Base-by-base conservation (phyloP, 495 filamentous ascomycete genomes). In the Margaritispora aquatica region DNA sequence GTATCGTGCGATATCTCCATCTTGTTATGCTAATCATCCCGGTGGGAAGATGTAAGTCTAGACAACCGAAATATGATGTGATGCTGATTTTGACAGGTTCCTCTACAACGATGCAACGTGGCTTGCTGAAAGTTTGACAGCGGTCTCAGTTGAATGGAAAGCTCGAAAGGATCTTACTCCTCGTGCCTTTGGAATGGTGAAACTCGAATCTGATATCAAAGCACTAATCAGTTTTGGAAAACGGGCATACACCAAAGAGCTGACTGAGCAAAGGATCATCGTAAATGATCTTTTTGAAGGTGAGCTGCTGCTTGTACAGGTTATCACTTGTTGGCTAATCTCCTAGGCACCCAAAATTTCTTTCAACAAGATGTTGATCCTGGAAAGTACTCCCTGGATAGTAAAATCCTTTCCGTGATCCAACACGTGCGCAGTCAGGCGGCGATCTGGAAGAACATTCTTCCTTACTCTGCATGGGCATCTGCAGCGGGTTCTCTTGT, bases 81-180 rank as follows among this genome's bases (percentile, higher is more conserved):
- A 8, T 10, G 2, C 38, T 44, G 19, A 44, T n/a, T 17, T n/a
- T n/a, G 11, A 8, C 19, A 44, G 38, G 38, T 36, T 19, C 41
- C 78, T 96, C 46, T 99, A 97, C 70, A 97, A 99, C 65, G 94
- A 99, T 68, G 84, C 88, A 51, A 75, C 81, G 24, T 92, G 90
- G 64, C 79, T 98, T 1, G 80, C 89, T 0, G 84, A 88, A 55
- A 76, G 80, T 29, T 80, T 97, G n/a, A 74, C 76, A n/a, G 72
- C 82, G 13, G 75, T 90, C 47, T 63, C 77, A 0, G 68, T 74
- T 10, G 69, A 83, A n/a, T 82, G 73, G 78, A 77, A 74, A 61
- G 54, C 56, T 24, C 74, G 72, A 52, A 66, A 68, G 20, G 74
- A 75, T 38, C 70, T 83, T 15, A 68, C 72, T 17, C 67, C 73